phyloP scores from a whole-genome alignment of 1,284 basidiomycete genomes.

The Neonothopanus nambi region DNA sequence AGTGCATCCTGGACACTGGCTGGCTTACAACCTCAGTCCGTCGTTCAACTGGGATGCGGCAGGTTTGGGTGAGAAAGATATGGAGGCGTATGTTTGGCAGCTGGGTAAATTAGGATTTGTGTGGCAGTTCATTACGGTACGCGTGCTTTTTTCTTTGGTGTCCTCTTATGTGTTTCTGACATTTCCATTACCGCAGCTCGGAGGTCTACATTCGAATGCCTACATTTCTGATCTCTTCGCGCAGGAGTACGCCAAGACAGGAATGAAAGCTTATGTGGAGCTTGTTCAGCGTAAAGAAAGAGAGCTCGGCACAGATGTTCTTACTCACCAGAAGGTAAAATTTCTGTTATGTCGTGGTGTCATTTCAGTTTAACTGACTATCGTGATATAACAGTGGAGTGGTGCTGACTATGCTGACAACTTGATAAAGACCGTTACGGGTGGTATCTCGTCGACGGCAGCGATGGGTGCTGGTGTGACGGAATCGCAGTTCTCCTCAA shows the following conservation, averaged over 20 bases:
- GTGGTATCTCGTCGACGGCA: slow-evolving; percentile 91
- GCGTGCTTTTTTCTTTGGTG: slow-evolving; percentile 29
- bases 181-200: slow-evolving; percentile 60
- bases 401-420: slow-evolving; percentile 93
- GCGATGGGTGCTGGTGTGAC: slow-evolving; percentile 96
- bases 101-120: slow-evolving; percentile 91
- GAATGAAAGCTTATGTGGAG: slow-evolving; percentile 91
- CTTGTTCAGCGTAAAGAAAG: slow-evolving; percentile 84
- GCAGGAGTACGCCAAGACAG: slow-evolving; percentile 82
- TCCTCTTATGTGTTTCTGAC: slow-evolving; percentile 10
- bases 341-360: slow-evolving; percentile 5
- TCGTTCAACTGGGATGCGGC: slow-evolving; percentile 95
- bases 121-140: slow-evolving; percentile 99
- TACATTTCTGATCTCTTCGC: slow-evolving; percentile 97
- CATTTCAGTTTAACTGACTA: slow-evolving; percentile 17
- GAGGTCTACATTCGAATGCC: slow-evolving; percentile 94
- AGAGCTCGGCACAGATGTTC: slow-evolving; percentile 88
- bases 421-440: slow-evolving; percentile 92
- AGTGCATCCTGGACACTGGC: slow-evolving; percentile 83
- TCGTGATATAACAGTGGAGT: slow-evolving; percentile 73
- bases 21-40: slow-evolving; percentile 93
- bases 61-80: slow-evolving; percentile 82
- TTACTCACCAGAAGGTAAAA: slow-evolving; percentile 81
- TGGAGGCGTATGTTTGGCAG: slow-evolving; percentile 92
- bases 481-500: slow-evolving; percentile 78